Conservation (phyloP, 306 rosid genomes). For the Erythrophleum fordii region DNA sequence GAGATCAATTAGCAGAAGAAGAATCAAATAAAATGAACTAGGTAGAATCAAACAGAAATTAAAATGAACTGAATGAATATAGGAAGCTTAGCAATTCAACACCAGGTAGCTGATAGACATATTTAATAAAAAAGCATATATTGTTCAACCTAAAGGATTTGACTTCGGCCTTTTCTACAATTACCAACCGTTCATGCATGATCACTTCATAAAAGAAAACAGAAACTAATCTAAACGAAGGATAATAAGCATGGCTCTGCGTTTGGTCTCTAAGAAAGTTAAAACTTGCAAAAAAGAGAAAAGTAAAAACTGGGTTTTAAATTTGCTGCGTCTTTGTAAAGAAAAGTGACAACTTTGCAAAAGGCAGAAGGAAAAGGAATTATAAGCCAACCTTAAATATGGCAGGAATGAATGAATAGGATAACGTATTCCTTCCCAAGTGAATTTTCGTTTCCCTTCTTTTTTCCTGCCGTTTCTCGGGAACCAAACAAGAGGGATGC, state of each 20-base stretch:
- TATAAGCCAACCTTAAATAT: neutral
- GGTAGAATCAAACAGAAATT: neutral
- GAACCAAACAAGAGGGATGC: neutral
- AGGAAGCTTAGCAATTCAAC: neutral
- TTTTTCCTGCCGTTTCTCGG: neutral
- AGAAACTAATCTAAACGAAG: neutral
- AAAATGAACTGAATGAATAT: neutral
- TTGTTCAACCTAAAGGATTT: neutral
- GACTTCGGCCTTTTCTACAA: neutral
- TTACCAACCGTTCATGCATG: neutral
- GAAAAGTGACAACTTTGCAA: neutral
- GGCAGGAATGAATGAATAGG: neutral
- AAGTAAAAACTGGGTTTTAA: neutral
- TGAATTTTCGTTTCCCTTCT: neutral
- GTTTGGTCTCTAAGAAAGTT: constrained; percentile 27
- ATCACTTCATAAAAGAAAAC: neutral
- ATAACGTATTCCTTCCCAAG: neutral
- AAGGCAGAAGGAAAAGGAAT: constrained; percentile 7
- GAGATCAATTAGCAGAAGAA: neutral
- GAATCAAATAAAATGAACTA: neutral
- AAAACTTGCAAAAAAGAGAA: constrained; percentile 3
- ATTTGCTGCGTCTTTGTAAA: neutral
- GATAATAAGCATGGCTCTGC: neutral
- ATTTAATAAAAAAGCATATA: neutral
- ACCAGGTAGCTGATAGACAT: neutral